A percentile compares a stretch with the other conserved stretches of the same genome.
These are phyloP conservation scores for Syzygium aromaticum DNA, from an alignment of 345 rosid genomes.

Conservation along the genomic window DNA sequence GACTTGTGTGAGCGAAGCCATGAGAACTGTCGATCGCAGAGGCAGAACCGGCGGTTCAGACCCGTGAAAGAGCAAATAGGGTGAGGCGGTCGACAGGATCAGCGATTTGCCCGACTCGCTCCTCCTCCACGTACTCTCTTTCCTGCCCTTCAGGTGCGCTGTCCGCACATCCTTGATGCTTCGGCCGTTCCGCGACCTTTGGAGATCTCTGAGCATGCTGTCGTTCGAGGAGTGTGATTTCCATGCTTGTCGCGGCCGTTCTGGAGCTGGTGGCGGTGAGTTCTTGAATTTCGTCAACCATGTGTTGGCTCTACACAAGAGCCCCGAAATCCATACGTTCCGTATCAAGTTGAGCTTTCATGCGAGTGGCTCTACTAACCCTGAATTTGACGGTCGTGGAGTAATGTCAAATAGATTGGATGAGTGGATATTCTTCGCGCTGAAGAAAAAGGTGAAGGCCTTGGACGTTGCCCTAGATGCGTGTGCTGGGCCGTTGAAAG, in stretches of 20 bases:
- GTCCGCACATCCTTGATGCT: neutral
- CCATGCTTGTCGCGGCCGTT: neutral
- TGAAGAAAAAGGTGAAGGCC: neutral
- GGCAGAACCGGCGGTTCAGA: too few relatives aligned
- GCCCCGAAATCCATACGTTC: neutral
- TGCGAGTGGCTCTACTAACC: too few relatives aligned
- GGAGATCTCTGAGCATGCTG: neutral
- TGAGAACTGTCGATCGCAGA: neutral
- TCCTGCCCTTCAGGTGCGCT: neutral
- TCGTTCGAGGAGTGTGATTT: neutral
- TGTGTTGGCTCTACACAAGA: neutral
- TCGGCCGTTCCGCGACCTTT: neutral
- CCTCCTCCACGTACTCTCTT: neutral
- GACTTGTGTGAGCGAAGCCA: neutral
- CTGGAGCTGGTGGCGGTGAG: neutral
- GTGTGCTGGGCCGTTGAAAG: neutral
- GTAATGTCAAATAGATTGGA: neutral
- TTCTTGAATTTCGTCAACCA: neutral
- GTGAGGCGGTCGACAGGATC: neutral
- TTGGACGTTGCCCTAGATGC: neutral
- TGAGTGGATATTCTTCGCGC: neutral
- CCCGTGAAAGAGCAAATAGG: neutral
- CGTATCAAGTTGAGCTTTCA: neutral
- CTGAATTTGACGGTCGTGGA: neutral
- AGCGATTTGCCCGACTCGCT: neutral